These are phyloP conservation scores for Inga leiocalycina DNA, from an alignment of 306 rosid genomes.

Conservation along the genomic window DNA sequence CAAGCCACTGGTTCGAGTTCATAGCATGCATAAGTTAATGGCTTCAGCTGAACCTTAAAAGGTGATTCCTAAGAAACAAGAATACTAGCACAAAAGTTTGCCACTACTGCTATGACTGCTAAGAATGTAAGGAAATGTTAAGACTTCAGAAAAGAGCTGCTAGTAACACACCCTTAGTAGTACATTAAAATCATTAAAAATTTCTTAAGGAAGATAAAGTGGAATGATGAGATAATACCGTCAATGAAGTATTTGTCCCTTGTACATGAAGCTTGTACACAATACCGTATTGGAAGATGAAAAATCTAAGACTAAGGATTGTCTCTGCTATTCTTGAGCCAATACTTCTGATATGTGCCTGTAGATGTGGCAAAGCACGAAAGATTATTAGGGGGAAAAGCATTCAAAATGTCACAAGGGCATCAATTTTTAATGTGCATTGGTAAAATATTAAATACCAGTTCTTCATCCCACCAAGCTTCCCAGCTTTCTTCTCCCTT, in stretches of 20 bases:
- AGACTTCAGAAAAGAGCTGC: background rate
- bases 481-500: conserved; percentile 99
- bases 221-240: conserved; percentile 50
- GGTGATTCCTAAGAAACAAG: background rate
- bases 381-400: background rate
- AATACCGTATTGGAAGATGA: conserved; percentile 92
- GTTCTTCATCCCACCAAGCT: conserved; percentile 99
- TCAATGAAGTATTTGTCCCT: conserved; percentile 68
- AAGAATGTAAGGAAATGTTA: background rate
- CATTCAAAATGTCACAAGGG: conserved; percentile 7
- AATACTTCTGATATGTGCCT: conserved; percentile 81
- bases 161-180: background rate
- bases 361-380: conserved; percentile 29
- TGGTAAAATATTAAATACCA: conserved; percentile 53
- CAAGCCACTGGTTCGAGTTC: conserved; percentile 1
- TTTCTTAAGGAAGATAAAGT: background rate
- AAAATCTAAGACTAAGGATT: conserved; percentile 84
- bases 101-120: background rate
- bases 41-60: background rate
- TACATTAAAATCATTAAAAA: conserved; percentile 1
- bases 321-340: conserved; percentile 85
- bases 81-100: background rate
- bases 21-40: background rate
- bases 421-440: conserved; percentile 10
- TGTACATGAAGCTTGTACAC: conserved; percentile 77